These are phyloP conservation scores for Globisporangium echinulatum DNA, from an alignment of 352 stramenopile species.

Conservation along the genomic window DNA sequence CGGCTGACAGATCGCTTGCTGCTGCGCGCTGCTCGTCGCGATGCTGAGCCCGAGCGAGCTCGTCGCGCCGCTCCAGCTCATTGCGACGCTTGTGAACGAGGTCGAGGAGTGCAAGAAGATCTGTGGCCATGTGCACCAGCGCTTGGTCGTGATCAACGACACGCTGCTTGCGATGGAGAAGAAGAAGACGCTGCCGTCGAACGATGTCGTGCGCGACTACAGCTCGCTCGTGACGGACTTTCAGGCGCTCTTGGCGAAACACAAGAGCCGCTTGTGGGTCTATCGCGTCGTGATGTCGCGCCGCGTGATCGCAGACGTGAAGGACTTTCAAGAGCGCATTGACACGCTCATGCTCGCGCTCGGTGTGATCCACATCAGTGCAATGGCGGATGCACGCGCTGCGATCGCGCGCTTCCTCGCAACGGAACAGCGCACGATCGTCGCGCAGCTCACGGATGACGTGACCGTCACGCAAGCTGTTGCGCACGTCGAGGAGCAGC, in stretches of 20 bases:
- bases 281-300: constrained; percentile 1
- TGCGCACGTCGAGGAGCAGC: neutral
- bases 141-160: neutral
- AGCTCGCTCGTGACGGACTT: neutral
- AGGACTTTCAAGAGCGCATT: neutral
- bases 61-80: neutral
- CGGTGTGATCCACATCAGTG: neutral
- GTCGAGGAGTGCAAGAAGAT: neutral
- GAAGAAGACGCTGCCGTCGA: neutral
- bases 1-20: no score
- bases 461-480: neutral
- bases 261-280: neutral
- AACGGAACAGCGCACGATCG: neutral
- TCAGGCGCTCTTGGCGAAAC: neutral
- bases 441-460: neutral
- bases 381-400: neutral
- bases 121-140: neutral
- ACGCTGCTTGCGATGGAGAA: neutral
- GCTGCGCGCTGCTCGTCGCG: no score
- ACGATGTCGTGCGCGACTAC: neutral
- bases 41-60: neutral
- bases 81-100: neutral
- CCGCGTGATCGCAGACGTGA: neutral
- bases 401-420: neutral
- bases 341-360: neutral